Base-by-base conservation (phyloP, 73 alveolate species). In the Paraurostyla sp. region DNA sequence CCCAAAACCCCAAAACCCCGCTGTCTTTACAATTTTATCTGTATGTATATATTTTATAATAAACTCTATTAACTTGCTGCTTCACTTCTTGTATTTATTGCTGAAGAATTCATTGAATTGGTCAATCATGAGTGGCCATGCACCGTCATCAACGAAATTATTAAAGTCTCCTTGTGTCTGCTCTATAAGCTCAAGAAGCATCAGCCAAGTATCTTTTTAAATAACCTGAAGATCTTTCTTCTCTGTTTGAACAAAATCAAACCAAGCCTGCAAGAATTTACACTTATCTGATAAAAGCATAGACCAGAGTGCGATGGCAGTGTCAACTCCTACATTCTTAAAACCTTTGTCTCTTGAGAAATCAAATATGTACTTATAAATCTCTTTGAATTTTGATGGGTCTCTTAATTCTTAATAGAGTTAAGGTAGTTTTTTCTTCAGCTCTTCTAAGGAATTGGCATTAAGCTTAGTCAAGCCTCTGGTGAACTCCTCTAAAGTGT, bases 81-180 rank as follows among this genome's bases (percentile, higher is more conserved):
- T n/a, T 76, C 88, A 76, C 25, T 76, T 41, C 52, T 27, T 7
- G 16, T 82, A n/a, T 22, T 82, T 82, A n/a, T 51, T 56, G 46
- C 33, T 81, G 42, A 30, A 62, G 30, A 42, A 83, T 46, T 68
- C 93, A 25, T 35, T 78, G 69, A 91, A 91, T 46, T 91, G 83
- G 43, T 91, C 96, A 30, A 91, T 91, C 35, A 87, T 11, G 6
- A 76, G 76, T 41, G 93, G 93, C 96, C 96, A 91, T 11, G 90
- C 71, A 11, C 96, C 96, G 58, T 78, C 91, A 58, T 89, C 93
- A 22, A 68, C 93, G 41, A 51, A 91, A 16, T 45, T 63, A 30
- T 43, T 40, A 25, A 91, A n/a, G 63, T 89, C 96, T 87, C 93
- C 89, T n/a, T 49, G 52, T 2, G 88, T 69, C 52, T 18, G 27